Conservation (phyloP, 352 stramenopile species). For the Globisporangium okanoganense region DNA sequence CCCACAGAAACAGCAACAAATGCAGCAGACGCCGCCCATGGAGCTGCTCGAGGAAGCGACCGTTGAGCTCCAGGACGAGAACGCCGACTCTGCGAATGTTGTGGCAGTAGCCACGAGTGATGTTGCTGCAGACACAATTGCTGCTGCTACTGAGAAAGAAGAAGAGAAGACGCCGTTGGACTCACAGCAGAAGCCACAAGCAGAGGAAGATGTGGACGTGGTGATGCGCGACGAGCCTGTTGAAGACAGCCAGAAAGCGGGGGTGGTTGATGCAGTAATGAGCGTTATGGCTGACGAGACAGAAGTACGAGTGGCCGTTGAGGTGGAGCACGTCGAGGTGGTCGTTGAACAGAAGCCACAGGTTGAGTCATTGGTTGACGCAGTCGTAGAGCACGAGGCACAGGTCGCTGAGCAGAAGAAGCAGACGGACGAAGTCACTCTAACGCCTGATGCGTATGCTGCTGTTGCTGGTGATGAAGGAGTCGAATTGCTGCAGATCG, state of each 20-base stretch:
- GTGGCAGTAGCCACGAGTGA: too few relatives aligned
- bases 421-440: not conserved
- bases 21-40: not conserved
- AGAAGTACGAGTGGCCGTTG: not conserved
- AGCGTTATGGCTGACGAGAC: not conserved
- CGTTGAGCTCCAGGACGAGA: conserved; percentile 3
- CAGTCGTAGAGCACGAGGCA: not conserved
- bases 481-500: not conserved
- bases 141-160: not conserved
- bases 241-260: not conserved
- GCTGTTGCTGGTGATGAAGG: not conserved
- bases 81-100: not conserved
- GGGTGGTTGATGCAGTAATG: not conserved
- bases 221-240: not conserved
- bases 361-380: too few relatives aligned
- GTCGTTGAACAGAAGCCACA: not conserved
- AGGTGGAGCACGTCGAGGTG: not conserved
- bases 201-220: not conserved
- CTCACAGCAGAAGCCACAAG: not conserved
- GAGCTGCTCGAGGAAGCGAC: conserved; percentile 1
- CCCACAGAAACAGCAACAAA: not conserved
- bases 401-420: not conserved
- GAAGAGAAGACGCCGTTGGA: not conserved
- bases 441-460: not conserved
- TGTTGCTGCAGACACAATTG: not conserved